Percentiles rank a stretch among this genome's conserved stretches.
Conservation (phyloP, 148 eudicot genomes). For the Gaultheria prostrata region DNA sequence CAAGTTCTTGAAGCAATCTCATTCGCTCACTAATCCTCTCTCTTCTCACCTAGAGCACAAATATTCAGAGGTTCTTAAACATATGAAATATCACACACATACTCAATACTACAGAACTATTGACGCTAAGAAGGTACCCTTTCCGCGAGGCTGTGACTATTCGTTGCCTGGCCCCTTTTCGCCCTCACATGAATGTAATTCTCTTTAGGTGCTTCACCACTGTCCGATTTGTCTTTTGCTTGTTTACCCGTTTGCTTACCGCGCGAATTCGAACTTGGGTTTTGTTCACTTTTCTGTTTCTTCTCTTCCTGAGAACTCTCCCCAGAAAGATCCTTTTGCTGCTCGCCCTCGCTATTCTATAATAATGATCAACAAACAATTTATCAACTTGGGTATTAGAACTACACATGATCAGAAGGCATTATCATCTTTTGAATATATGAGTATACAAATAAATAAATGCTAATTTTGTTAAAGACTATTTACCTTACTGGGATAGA, state of each 20-base stretch:
- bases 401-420: constrained; percentile 6
- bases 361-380: constrained; percentile 22
- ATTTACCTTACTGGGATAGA: constrained; percentile 46
- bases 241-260: constrained; percentile 61
- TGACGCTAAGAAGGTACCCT: constrained; percentile 49
- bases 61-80: not conserved
- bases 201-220: constrained; percentile 58
- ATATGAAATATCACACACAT: not conserved
- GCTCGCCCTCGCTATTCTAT: constrained; percentile 50
- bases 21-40: constrained; percentile 94
- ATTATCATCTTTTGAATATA: not conserved
- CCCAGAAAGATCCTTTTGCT: constrained; percentile 43
- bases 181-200: constrained; percentile 93
- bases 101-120: not conserved
- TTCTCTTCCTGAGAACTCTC: constrained; percentile 50
- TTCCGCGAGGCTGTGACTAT: constrained; percentile 97
- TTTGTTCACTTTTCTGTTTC: constrained; percentile 50
- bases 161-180: constrained; percentile 93
- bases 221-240: constrained; percentile 50
- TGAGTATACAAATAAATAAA: not conserved
- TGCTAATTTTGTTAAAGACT: not conserved
- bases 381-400: constrained; percentile 17
- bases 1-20: constrained; percentile 97
- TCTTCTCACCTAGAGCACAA: constrained; percentile 68
- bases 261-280: constrained; percentile 27